Base-by-base conservation (phyloP, 1,284 basidiomycete genomes). In the Microbotryum silenes-acaulis region DNA sequence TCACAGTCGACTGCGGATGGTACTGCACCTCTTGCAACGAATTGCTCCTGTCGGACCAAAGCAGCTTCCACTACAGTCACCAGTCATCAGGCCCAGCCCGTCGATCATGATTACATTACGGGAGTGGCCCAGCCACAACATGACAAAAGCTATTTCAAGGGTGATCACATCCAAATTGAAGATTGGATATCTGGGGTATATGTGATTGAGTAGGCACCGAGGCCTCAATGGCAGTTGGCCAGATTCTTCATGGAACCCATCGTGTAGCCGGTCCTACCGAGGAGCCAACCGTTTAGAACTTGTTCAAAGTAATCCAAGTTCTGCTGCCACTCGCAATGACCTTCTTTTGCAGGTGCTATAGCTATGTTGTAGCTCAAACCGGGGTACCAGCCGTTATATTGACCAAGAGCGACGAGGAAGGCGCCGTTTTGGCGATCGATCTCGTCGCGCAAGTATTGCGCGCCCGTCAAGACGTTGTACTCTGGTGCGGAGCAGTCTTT, bases 281-380 rank as follows among this genome's bases (percentile, higher is more conserved):
- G 37, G 12, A 70, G 46, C 68, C 68, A 70, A 16, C 68, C 67
- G 25, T 64, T 63, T 0, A 45, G 20, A 59, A 68, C 62, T 50
- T 68, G 66, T 25, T 46, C 47, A 6, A 67, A 33, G 57, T 62
- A 60, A 50, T 59, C 57, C 25, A 60, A 31, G 18, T 67, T 88
- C 70, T 86, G 85, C 78, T 90, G 87, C 75, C 85, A 86, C 29
- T 71, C 75, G 77, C 89, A 91, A 77, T 85, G 85, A 29, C 71
- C 57, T 0, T 77, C 72, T 45, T 76, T 58, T 10, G 76, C 78
- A 48, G 85, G 83, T 54, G 82, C 81, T 52, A 85, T 87, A 16
- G 87, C 70, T 1, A 0, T 4, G 8, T 23, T 16, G 57, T 77
- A 76, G 27, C 86, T 88, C 78, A 91, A 76, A 23, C 82, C 82